phyloP scores from a whole-genome alignment of 192 early-diverging fungal species.

The Entomortierella lignicola region DNA sequence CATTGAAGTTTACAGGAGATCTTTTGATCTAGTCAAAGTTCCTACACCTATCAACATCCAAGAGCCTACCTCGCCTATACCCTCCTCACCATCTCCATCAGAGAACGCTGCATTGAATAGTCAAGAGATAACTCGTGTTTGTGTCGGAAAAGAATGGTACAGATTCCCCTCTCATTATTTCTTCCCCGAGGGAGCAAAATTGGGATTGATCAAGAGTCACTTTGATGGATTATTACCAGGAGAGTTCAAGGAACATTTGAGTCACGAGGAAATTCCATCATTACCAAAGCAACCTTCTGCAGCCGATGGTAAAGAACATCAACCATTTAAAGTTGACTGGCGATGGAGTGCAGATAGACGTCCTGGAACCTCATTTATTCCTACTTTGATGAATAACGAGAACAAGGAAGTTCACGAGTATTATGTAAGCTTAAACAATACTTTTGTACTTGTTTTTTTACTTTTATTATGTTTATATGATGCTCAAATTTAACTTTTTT shows the following conservation, averaged over 20 bases:
- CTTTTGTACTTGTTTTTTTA: no score
- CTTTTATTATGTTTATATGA: not conserved
- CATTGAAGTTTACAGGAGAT: conserved; percentile 66
- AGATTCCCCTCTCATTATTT: conserved; percentile 94
- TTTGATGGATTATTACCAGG: conserved; percentile 89
- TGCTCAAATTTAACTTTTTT: not conserved
- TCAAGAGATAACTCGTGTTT: conserved; percentile 63
- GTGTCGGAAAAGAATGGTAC: conserved; percentile 96
- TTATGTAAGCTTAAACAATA: no score
- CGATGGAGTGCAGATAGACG: conserved; percentile 47
- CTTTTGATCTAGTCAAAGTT: conserved; percentile 42
- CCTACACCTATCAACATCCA: conserved; percentile 34
- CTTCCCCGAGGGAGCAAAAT: conserved; percentile 74
- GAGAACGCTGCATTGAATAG: not conserved
- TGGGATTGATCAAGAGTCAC: conserved; percentile 76
- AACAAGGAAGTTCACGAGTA: conserved; percentile 49
- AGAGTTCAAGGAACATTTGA: conserved; percentile 69
- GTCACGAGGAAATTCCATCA: conserved; percentile 8
- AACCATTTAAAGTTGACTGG: conserved; percentile 37
- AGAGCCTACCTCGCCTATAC: conserved; percentile 6
- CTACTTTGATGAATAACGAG: conserved; percentile 40
- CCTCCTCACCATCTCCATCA: not conserved
- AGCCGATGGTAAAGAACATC: conserved; percentile 23
- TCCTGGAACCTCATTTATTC: conserved; percentile 32
- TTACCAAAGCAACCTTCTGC: conserved; percentile 17